A percentile compares a stretch with the other conserved stretches of the same genome.
phyloP scores from a whole-genome alignment of 108 stramenopile genomes.

The Pseudonitzschia multistriata region DNA sequence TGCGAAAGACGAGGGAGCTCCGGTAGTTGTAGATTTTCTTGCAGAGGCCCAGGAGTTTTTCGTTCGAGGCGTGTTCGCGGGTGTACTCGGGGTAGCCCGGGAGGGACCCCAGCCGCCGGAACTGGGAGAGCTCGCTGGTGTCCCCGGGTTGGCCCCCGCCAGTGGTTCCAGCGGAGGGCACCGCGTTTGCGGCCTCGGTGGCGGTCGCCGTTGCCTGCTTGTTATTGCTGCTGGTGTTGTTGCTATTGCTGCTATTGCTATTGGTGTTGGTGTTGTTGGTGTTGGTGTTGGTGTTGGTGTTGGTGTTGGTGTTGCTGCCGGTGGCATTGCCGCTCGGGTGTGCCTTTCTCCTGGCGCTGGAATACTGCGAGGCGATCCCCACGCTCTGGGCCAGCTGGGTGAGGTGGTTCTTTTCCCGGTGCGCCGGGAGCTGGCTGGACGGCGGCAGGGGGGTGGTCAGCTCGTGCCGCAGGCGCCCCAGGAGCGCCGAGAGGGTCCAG shows the following conservation, averaged over 20 bases:
- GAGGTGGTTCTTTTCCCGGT: conserved; percentile 19
- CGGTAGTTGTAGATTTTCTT: conserved; percentile 77
- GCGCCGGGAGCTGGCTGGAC: conserved; percentile 26
- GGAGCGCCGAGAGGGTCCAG: conserved; percentile 69
- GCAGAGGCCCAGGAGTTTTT: conserved; percentile 55
- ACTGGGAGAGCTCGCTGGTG: background rate
- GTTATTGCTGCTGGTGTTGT: conserved; percentile 3
- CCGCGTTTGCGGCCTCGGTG: background rate
- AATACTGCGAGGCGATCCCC: background rate
- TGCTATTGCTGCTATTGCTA: background rate
- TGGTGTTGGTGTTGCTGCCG: background rate
- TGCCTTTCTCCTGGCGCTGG: conserved; percentile 24
- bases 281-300: background rate
- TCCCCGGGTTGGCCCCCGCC: background rate
- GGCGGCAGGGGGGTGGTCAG: conserved; percentile 72
- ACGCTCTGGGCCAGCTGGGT: conserved; percentile 1
- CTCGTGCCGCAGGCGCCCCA: conserved; percentile 76
- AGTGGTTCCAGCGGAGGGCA: background rate
- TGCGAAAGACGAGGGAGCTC: conserved; percentile 75
- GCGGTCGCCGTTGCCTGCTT: background rate
- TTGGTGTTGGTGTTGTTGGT: background rate
- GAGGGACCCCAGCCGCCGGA: conserved; percentile 2
- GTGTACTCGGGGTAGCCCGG: conserved; percentile 45
- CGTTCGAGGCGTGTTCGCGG: conserved; percentile 39
- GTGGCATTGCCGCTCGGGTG: background rate